These are phyloP conservation scores for Zygnema circumcarinatum DNA, from an alignment of 139 green algal species.

Conservation along the genomic window DNA sequence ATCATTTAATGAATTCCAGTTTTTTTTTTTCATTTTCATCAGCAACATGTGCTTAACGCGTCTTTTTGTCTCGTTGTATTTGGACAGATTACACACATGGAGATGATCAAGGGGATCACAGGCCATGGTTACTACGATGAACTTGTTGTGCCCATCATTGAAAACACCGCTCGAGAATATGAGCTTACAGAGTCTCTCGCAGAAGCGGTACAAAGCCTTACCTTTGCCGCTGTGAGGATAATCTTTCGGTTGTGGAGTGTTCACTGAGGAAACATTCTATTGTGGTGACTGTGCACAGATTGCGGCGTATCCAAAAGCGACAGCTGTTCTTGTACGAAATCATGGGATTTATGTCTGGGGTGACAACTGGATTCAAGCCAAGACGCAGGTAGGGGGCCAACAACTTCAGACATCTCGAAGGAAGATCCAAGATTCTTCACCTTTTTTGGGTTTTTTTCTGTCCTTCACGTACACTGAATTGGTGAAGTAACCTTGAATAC, in stretches of 20 bases:
- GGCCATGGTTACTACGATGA: slow-evolving; percentile 86
- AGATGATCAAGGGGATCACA: slow-evolving; percentile 95
- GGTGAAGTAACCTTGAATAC: too few relatives aligned
- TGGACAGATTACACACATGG: slow-evolving; percentile 81
- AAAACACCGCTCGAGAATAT: slow-evolving; percentile 95
- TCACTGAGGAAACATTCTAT: neutral
- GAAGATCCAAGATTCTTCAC: too few relatives aligned
- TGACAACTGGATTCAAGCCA: slow-evolving; percentile 62
- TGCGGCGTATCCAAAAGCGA: slow-evolving; percentile 75
- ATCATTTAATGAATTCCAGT: neutral
- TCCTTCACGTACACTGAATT: too few relatives aligned
- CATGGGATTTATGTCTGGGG: slow-evolving; percentile 65
- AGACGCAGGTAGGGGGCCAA: slow-evolving; percentile 56
- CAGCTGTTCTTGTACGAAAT: slow-evolving; percentile 61
- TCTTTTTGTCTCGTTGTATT: too few relatives aligned
- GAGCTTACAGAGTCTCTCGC: slow-evolving; percentile 92
- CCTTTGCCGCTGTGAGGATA: neutral
- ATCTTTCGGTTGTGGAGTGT: too few relatives aligned
- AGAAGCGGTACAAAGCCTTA: slow-evolving; percentile 30
- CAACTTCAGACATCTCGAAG: too few relatives aligned
- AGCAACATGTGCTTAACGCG: too few relatives aligned
- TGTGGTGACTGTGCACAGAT: slow-evolving; percentile 67
- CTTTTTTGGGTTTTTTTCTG: neutral
- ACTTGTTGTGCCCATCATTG: slow-evolving; percentile 90
- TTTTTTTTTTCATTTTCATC: slow-evolving; percentile 9